phyloP scores from a whole-genome alignment of 202 grass and related monocot genomes.

The Carex arenaria region DNA sequence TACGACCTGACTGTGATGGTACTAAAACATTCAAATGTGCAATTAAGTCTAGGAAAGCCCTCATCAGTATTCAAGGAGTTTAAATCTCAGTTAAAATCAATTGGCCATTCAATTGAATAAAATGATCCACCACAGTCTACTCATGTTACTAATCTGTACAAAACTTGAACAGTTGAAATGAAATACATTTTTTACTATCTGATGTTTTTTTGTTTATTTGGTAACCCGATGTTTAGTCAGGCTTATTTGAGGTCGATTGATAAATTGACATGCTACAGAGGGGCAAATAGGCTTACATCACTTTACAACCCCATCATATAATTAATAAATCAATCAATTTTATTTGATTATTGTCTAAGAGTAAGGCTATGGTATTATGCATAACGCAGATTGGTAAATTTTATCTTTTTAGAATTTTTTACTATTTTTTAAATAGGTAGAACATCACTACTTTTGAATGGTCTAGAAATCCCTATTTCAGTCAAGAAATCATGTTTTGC shows the following conservation, averaged over 20 bases:
- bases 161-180: background rate
- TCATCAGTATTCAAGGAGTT: background rate
- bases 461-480: too few species aligned
- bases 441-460: too few species aligned
- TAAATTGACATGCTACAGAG: too few species aligned
- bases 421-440: too few species aligned
- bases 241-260: too few species aligned
- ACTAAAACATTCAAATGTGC: background rate
- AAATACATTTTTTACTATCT: background rate
- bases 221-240: too few species aligned
- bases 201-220: background rate
- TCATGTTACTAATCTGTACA: background rate
- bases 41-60: background rate
- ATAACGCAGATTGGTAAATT: too few species aligned
- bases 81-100: background rate
- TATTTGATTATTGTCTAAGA: background rate
- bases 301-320: background rate
- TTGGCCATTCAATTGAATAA: background rate
- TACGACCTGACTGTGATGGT: background rate
- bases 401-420: too few species aligned
- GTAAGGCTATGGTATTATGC: too few species aligned
- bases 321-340: conserved; percentile 1
- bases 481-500: too few species aligned
- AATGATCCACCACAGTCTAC: background rate
- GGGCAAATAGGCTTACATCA: background rate